These are phyloP conservation scores for Salvia sclarea DNA, from an alignment of 305 asterid genomes.

Conservation along the genomic window DNA sequence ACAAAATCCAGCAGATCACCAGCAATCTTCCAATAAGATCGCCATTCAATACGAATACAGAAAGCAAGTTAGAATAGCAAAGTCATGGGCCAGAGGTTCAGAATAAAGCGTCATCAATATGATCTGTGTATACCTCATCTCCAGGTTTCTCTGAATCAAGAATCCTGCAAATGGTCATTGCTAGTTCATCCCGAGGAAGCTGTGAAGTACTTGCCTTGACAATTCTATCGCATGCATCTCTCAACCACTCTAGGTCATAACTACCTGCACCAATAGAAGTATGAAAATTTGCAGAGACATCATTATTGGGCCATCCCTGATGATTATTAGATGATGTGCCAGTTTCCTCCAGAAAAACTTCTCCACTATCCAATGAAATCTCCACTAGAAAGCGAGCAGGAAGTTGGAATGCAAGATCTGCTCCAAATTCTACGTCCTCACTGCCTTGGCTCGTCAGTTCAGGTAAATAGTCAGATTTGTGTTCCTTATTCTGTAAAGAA, in stretches of 20 bases:
- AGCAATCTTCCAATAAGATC: constrained; percentile 61
- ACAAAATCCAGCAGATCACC: constrained; percentile 95
- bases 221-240: constrained; percentile 79
- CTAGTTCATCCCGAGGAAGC: constrained; percentile 89
- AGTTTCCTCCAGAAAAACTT: constrained; percentile 48
- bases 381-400: constrained; percentile 86
- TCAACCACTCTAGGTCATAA: constrained; percentile 85
- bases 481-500: constrained; percentile 52
- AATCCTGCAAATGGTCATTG: constrained; percentile 91
- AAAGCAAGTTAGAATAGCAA: constrained; percentile 29
- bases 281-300: constrained; percentile 38
- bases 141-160: constrained; percentile 97
- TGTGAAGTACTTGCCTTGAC: constrained; percentile 70
- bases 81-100: constrained; percentile 3
- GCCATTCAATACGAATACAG: constrained; percentile 29
- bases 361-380: constrained; percentile 54
- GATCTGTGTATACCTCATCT: constrained; percentile 71
- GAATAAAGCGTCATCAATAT: constrained; percentile 23
- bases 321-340: constrained; percentile 41
- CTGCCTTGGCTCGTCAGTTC: constrained; percentile 44
- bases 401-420: constrained; percentile 69
- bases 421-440: constrained; percentile 79
- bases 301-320: constrained; percentile 48
- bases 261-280: constrained; percentile 45
- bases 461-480: constrained; percentile 37